Conservation (phyloP, 345 rosid genomes). For the Acer saccharum region DNA sequence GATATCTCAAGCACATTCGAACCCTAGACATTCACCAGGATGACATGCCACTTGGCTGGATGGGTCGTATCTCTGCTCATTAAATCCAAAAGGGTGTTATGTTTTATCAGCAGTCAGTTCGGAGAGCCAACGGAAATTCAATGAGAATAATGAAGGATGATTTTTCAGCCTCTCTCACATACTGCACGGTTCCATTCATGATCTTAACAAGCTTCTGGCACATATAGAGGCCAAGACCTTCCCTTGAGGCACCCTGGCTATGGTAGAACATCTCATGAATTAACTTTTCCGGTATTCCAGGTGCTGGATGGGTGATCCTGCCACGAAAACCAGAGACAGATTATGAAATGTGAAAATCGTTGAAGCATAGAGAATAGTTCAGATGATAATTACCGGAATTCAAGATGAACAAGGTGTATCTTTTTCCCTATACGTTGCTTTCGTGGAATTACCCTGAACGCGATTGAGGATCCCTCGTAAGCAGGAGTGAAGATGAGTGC, state of each 20-base stretch:
- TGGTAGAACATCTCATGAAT: constrained; percentile 73
- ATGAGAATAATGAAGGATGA: constrained; percentile 66
- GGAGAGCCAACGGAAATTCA: constrained; percentile 57
- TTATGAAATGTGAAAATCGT: neutral
- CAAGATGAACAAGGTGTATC: constrained; percentile 67
- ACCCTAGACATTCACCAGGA: neutral
- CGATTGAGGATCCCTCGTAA: constrained; percentile 49
- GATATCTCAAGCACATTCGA: neutral
- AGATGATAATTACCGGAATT: constrained; percentile 55
- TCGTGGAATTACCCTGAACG: constrained; percentile 46
- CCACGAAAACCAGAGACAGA: constrained; percentile 14
- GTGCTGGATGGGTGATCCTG: constrained; percentile 83
- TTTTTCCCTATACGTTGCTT: constrained; percentile 61
- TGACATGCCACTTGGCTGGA: neutral
- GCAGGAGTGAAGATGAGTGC: constrained; percentile 62
- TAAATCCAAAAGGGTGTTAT: neutral
- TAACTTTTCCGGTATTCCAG: constrained; percentile 72
- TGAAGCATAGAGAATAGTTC: neutral
- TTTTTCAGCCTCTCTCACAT: constrained; percentile 68
- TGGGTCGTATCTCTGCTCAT: neutral
- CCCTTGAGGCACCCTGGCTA: constrained; percentile 57
- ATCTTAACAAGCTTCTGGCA: constrained; percentile 74
- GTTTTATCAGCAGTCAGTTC: neutral
- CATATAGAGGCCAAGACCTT: constrained; percentile 77
- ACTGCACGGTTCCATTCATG: constrained; percentile 80